Conservation (phyloP, 192 early-diverging fungal species). For the Allomyces macrogynus region DNA sequence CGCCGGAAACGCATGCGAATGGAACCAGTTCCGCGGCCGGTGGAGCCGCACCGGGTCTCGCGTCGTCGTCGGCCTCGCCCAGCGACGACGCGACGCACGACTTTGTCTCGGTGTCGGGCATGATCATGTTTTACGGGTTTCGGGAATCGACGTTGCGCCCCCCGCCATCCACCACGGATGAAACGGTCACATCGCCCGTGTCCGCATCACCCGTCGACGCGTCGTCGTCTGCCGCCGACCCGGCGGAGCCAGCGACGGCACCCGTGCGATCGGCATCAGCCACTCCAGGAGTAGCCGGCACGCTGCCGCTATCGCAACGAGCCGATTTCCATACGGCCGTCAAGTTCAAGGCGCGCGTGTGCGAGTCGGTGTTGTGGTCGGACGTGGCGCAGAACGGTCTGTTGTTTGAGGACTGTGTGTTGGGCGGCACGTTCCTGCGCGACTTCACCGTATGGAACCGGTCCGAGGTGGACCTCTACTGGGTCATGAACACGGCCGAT, state of each 20-base stretch:
- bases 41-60: too few relatives aligned
- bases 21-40: background rate
- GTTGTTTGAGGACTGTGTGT: slow-evolving; percentile 83
- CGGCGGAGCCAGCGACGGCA: too few relatives aligned
- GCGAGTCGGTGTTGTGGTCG: slow-evolving; percentile 74
- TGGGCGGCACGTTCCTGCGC: slow-evolving; percentile 70
- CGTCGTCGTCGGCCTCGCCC: background rate
- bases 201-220: background rate
- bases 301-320: slow-evolving; percentile 1
- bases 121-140: too few relatives aligned
- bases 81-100: background rate
- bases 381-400: slow-evolving; percentile 83
- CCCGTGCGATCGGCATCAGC: background rate
- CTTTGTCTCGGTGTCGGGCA: background rate
- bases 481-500: slow-evolving; percentile 56
- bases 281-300: background rate
- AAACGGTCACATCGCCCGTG: background rate
- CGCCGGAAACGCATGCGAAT: background rate
- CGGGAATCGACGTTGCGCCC: too few relatives aligned
- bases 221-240: too few relatives aligned
- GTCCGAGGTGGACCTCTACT: slow-evolving; percentile 79
- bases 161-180: background rate
- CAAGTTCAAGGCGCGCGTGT: slow-evolving; percentile 65
- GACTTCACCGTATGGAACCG: slow-evolving; percentile 75
- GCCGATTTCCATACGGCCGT: slow-evolving; percentile 40